Evolutionary conservation across 352 stramenopile species (phyloP), one percentile per base, ranked within the genome.

Genomic region (Pythium volutum): DNA sequence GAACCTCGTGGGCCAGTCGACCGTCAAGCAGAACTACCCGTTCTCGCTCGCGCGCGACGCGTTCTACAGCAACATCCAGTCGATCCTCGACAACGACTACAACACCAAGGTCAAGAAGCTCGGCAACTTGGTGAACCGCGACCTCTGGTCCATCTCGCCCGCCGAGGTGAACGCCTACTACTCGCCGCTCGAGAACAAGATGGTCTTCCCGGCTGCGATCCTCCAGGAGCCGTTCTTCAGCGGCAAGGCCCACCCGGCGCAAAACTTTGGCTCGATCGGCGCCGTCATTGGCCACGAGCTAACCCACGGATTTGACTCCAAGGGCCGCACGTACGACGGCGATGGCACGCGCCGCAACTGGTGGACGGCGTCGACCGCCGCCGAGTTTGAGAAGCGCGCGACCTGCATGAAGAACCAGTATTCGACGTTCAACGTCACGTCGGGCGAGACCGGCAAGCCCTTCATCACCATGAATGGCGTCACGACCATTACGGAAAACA

Each of bases 241-340:
- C 43, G 75, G 70, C 50, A 75, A 76, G 29, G 76, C 69, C n/a
- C 77, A 95, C 61, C 75, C 88, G 49, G 87, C 91, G 10, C 84
- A 95, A 26, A 97, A 97, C 61, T 98, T 96, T 69, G 93, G 92
- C 14, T 78, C 84, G 2, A 97, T 98, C 62, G 91, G 92, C 29
- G 88, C 91, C 23, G 86, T 98, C 36, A 88, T 97, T 14, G 95
- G 91, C 0, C 95, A 98, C 68, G 95, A 98, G 71, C 96, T 98
- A 67, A 97, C 89, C 12, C 95, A 98, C 62, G 95, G 91, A 1
- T 98, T 98, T 60, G 95, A 98, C 70, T 87, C 93, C 48, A 86
- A 93, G 65, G 94, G 93, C 50, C 75, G 84, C 9, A 87, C 94
- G 48, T 97, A 85, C 58, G 81, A 93, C 55, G 87, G 68, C 27